A percentile compares a stretch with the other conserved stretches of the same genome.
Evolutionary conservation across 148 eudicot genomes (phyloP).

Genomic region (Rhododendron ferrugineum): DNA sequence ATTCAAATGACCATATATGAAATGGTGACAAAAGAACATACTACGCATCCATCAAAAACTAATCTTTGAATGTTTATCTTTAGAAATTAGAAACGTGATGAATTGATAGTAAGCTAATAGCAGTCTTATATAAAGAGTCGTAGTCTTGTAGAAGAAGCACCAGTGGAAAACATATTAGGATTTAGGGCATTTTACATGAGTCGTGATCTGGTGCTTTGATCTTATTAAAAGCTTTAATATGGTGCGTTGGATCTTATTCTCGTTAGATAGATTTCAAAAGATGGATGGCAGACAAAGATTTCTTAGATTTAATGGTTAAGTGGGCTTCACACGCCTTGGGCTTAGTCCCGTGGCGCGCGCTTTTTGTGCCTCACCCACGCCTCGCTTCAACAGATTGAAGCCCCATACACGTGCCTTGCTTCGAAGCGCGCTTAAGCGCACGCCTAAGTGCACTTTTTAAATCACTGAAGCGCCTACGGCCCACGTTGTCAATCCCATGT

Average conservation of each 20-base stretch:
- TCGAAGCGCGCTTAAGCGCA: neutral
- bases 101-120: neutral
- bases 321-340: neutral
- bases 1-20: neutral
- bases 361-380: neutral
- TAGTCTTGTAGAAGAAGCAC: neutral
- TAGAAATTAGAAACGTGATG: neutral
- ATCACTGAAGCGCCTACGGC: neutral
- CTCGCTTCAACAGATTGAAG: neutral
- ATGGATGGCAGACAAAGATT: neutral
- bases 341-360: neutral
- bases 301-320: neutral
- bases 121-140: too few species aligned
- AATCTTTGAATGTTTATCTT: neutral
- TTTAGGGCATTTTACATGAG: neutral
- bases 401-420: neutral
- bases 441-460: neutral
- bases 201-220: neutral
- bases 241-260: neutral
- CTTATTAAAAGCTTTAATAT: neutral
- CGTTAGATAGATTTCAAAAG: too few species aligned
- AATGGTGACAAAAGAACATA: neutral
- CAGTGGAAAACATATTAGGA: neutral
- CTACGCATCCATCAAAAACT: neutral
- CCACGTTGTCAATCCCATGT: too few species aligned